Base-by-base conservation (phyloP, 352 stramenopile species). In the Aphanomyces stellatus region DNA sequence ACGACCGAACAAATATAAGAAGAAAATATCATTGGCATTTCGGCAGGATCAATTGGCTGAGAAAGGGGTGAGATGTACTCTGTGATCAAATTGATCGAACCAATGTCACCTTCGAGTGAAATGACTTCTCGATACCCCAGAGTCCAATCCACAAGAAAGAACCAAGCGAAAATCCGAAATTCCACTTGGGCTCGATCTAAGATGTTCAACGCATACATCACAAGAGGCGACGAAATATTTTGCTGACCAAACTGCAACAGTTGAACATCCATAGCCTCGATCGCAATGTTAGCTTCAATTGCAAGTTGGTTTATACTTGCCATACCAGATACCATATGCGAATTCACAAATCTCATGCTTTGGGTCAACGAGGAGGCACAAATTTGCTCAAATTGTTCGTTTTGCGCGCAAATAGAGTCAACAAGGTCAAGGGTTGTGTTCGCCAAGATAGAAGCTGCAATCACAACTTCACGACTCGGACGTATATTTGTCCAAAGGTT, bases 141-240 rank as follows among this genome's bases (percentile, higher is more conserved):
- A 28, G 34, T 13, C 60, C 60, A 67, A 11, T 67, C 46, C 5
- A 40, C 43, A 6, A 67, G 2, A 25, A 37, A 67, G 11, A 40
- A 25, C 60, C 60, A 67, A 13, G 41, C 15, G 24, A 59, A 67
- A 41, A 67, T 57, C 7, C 4, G 28, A 43, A 67, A 67, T 46
- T 46, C 37, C 11, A 19, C 11, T 19, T 46, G 37, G 37, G 37
- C 13, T n/a, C 11, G 37, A 46, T 46, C 37, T n/a, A 46, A 19
- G n/a, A 46, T 46, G 37, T 46, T 19, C n/a, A 46, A 19, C 11
- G n/a, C 11, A 46, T 46, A 19, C 37, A 46, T 46, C 37, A n/a
- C 37, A 19, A 46, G 37, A 46, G 37, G n/a, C 37, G 37, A 11
- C 11, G 13, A 11, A 46, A 19, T 19, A 46, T 46, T 46, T n/a